Evolutionary conservation across 1,139 yeast genomes (phyloP).

Genomic region (Hanseniaspora sp.): DNA sequence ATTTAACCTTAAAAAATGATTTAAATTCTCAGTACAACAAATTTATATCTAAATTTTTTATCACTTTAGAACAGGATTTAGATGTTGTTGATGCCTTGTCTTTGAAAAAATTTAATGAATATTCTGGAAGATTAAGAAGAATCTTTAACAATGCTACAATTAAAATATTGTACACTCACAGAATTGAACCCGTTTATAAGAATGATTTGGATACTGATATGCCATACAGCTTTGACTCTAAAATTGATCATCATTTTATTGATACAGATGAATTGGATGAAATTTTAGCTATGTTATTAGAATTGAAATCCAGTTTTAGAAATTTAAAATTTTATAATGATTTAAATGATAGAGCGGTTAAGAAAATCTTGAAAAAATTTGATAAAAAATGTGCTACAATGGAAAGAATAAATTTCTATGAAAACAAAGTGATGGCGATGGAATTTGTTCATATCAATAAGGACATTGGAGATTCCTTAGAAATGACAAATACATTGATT

Average conservation of each 20-base stretch:
- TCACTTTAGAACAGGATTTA: slow-evolving; percentile 66
- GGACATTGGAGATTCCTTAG: slow-evolving; percentile 46
- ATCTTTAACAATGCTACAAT: slow-evolving; percentile 30
- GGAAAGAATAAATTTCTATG: slow-evolving; percentile 55
- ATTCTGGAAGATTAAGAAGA: slow-evolving; percentile 53
- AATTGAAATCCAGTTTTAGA: slow-evolving; percentile 64
- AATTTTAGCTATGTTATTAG: slow-evolving; percentile 61
- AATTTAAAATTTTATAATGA: slow-evolving; percentile 91
- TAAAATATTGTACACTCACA: slow-evolving; percentile 18
- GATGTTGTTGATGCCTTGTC: slow-evolving; percentile 74
- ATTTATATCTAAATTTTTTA: slow-evolving; percentile 56
- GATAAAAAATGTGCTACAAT: slow-evolving; percentile 74
- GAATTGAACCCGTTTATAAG: neutral
- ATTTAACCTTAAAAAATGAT: slow-evolving; percentile 28
- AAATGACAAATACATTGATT: slow-evolving; percentile 19
- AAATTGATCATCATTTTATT: slow-evolving; percentile 3
- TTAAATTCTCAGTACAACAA: slow-evolving; percentile 32
- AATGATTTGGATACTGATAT: neutral
- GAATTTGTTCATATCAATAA: slow-evolving; percentile 58
- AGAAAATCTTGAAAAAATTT: slow-evolving; percentile 77
- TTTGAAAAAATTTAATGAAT: slow-evolving; percentile 61
- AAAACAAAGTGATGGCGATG: slow-evolving; percentile 59
- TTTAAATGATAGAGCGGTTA: slow-evolving; percentile 78
- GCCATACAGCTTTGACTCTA: neutral
- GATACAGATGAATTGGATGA: slow-evolving; percentile 66